A percentile compares a stretch with the other conserved stretches of the same genome.
Evolutionary conservation across 108 stramenopile species (phyloP).

Genomic region (Mediolabrus comicus): DNA sequence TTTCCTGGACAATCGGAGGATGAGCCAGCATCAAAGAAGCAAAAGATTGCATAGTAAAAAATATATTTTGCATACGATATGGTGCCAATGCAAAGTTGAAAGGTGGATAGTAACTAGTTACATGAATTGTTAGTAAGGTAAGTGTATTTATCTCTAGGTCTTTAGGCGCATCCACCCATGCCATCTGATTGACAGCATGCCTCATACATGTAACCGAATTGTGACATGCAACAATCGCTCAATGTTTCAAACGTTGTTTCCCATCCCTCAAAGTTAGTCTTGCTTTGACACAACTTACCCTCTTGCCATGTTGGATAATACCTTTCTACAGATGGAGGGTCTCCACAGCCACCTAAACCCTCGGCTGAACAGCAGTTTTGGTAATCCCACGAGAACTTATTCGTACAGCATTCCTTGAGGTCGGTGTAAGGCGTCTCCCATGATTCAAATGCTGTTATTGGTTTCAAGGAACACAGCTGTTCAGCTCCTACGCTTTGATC

Average conservation of each 20-base stretch:
- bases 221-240: neutral
- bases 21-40: slow-evolving; percentile 11
- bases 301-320: slow-evolving; percentile 27
- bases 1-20: slow-evolving; percentile 21
- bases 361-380: neutral
- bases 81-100: neutral
- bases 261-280: slow-evolving; percentile 22
- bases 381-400: neutral
- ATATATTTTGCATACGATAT: neutral
- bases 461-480: neutral
- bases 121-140: neutral
- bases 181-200: neutral
- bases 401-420: neutral
- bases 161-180: neutral
- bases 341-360: neutral
- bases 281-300: slow-evolving; percentile 24
- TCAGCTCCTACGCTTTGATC: slow-evolving; percentile 2
- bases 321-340: neutral
- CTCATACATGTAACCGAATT: neutral
- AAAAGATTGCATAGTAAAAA: slow-evolving; percentile 3
- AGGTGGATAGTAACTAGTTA: neutral
- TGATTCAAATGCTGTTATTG: neutral
- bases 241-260: neutral
- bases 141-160: no score
- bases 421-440: neutral